A percentile compares a stretch with the other conserved stretches of the same genome.
phyloP scores from a whole-genome alignment of 1,284 basidiomycete genomes.

The Earliella scabrosa region DNA sequence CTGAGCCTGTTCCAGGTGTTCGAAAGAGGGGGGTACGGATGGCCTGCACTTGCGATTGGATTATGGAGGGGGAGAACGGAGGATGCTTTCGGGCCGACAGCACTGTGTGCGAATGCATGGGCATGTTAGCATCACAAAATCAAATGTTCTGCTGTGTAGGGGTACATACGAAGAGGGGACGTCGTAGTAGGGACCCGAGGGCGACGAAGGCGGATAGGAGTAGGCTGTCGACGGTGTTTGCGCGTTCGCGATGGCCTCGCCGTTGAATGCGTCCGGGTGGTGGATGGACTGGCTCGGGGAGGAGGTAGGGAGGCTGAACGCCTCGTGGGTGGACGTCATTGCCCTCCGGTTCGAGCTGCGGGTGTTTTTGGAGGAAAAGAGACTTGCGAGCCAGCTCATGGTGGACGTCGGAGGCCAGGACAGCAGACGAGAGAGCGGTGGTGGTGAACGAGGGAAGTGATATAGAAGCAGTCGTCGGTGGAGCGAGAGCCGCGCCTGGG shows the following conservation, averaged over 20 bases:
- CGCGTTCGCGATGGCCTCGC: conserved; percentile 53
- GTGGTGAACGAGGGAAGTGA: conserved; percentile 5
- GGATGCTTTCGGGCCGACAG: conserved; percentile 51
- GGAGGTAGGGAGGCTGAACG: conserved; percentile 76
- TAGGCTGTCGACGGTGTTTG: conserved; percentile 55
- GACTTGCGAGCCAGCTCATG: conserved; percentile 75
- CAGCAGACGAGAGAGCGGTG: conserved; percentile 10
- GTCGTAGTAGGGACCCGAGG: conserved; percentile 56
- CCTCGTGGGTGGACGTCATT: conserved; percentile 74
- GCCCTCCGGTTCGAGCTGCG: conserved; percentile 59
- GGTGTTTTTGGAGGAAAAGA: conserved; percentile 56
- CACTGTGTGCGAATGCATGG: conserved; percentile 14
- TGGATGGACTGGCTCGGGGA: conserved; percentile 61
- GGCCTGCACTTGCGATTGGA: conserved; percentile 43
- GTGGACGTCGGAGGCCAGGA: conserved; percentile 13
- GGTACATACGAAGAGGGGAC: conserved; percentile 60
- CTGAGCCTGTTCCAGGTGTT: conserved; percentile 84
- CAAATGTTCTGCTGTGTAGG: conserved; percentile 7
- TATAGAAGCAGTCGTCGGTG: conserved; percentile 17
- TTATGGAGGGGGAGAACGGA: conserved; percentile 71
- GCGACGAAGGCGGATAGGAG: conserved; percentile 74
- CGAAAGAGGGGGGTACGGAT: conserved; percentile 73
- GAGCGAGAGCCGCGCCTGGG: conserved; percentile 19
- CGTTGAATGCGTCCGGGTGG: conserved; percentile 61
- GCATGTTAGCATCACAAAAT: conserved; percentile 11